Evolutionary conservation across 2,329 filamentous ascomycete genomes (phyloP).

Genomic region (Alternaria triticimaculans): DNA sequence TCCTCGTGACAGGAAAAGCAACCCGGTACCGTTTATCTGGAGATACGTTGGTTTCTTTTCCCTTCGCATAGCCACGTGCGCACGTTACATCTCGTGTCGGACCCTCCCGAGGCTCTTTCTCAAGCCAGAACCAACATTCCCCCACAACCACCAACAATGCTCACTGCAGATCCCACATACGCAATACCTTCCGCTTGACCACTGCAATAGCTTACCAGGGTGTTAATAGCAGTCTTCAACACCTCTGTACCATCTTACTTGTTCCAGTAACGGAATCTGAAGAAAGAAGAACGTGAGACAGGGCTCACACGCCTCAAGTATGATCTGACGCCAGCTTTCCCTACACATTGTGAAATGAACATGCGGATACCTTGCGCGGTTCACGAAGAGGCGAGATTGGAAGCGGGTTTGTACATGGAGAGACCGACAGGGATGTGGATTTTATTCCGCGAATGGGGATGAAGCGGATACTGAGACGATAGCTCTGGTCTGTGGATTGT

Average conservation of each 20-base stretch:
- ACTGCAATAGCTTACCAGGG: constrained; percentile 27
- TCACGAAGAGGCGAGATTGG: background rate
- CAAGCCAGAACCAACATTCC: background rate
- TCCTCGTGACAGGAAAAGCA: background rate
- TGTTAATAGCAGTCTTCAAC: constrained; percentile 31
- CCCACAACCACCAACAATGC: constrained; percentile 12
- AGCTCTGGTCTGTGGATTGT: background rate
- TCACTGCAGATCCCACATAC: constrained; percentile 2
- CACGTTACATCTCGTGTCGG: background rate
- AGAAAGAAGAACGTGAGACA: constrained; percentile 14
- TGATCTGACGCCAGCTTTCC: constrained; percentile 14
- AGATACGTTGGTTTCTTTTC: background rate
- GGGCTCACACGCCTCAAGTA: constrained; percentile 5
- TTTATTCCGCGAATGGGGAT: constrained; percentile 16
- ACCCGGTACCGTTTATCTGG: background rate
- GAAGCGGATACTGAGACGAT: background rate
- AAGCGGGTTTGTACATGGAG: background rate
- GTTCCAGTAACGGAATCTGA: constrained; percentile 14
- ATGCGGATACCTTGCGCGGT: background rate
- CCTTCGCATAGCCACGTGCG: background rate
- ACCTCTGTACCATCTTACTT: constrained; percentile 10
- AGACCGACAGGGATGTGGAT: background rate
- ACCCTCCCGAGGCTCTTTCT: background rate
- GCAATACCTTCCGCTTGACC: background rate
- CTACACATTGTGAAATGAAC: background rate